These are phyloP conservation scores for Cryphonectria radicalis DNA, from an alignment of 2,329 filamentous ascomycete species.

Conservation along the genomic window DNA sequence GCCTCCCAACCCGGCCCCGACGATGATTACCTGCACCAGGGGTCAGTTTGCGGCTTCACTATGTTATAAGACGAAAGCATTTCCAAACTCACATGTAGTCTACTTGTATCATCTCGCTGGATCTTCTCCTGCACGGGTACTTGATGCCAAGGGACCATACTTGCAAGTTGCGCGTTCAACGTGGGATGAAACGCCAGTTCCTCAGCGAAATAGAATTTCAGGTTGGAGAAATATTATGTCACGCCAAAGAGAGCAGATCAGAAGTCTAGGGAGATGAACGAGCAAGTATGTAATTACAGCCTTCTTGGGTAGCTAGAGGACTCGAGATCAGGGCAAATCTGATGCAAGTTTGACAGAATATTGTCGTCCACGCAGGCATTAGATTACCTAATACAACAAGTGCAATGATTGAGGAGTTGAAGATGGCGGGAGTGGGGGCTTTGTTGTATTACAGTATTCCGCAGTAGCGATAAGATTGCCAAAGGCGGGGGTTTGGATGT, in stretches of 20 bases:
- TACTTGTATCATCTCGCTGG: constrained; percentile 21
- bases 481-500: neutral
- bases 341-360: no score
- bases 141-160: constrained; percentile 1
- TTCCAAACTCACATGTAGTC: constrained; percentile 11
- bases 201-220: no score
- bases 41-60: neutral
- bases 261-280: neutral
- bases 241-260: no score
- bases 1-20: constrained; percentile 61
- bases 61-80: neutral
- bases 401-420: no score
- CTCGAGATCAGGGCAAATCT: neutral
- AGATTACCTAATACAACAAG: no score
- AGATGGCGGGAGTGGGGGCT: no score
- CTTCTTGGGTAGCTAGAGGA: neutral
- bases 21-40: constrained; percentile 47
- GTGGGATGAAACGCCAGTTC: no score
- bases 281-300: neutral
- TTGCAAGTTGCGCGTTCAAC: neutral
- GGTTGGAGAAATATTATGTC: no score
- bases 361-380: no score
- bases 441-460: neutral
- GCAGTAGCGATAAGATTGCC: neutral
- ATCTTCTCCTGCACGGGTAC: constrained; percentile 17